phyloP scores from a whole-genome alignment of 495 filamentous ascomycete species.

The Staphylotrichum tortipilum region DNA sequence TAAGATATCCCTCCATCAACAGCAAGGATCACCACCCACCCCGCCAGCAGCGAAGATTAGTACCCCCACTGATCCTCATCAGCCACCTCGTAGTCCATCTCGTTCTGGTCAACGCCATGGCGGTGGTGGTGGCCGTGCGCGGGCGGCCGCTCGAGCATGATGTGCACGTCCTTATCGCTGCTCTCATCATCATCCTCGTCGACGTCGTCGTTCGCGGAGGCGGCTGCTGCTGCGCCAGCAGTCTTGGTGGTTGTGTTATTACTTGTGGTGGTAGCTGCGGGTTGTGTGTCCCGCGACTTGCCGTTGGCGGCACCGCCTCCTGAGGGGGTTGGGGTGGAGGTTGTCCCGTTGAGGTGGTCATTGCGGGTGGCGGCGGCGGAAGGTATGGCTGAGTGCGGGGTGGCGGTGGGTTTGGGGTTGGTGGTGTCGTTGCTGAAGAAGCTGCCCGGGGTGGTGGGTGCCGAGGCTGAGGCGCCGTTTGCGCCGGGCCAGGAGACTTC shows the following conservation, averaged over 20 bases:
- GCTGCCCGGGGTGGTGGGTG: slow-evolving; percentile 3
- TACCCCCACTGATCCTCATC: slow-evolving; percentile 36
- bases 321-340: too few relatives aligned
- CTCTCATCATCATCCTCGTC: not conserved
- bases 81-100: slow-evolving; percentile 40
- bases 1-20: too few relatives aligned
- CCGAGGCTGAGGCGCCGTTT: slow-evolving; percentile 26
- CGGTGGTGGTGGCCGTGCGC: slow-evolving; percentile 1
- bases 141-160: slow-evolving; percentile 19
- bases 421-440: too few relatives aligned
- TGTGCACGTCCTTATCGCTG: slow-evolving; percentile 29
- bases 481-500: slow-evolving; percentile 62
- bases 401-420: too few relatives aligned
- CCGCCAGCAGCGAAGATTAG: too few relatives aligned
- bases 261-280: not conserved
- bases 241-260: not conserved
- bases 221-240: not conserved
- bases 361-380: too few relatives aligned
- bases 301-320: too few relatives aligned
- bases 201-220: not conserved
- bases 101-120: slow-evolving; percentile 14
- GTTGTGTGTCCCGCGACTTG: too few relatives aligned
- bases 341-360: too few relatives aligned
- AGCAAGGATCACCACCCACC: too few relatives aligned
- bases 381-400: too few relatives aligned